Percentiles rank a stretch among this genome's conserved stretches.
Evolutionary conservation across 306 rosid species (phyloP).

Genomic region (Inga oerstediana): DNA sequence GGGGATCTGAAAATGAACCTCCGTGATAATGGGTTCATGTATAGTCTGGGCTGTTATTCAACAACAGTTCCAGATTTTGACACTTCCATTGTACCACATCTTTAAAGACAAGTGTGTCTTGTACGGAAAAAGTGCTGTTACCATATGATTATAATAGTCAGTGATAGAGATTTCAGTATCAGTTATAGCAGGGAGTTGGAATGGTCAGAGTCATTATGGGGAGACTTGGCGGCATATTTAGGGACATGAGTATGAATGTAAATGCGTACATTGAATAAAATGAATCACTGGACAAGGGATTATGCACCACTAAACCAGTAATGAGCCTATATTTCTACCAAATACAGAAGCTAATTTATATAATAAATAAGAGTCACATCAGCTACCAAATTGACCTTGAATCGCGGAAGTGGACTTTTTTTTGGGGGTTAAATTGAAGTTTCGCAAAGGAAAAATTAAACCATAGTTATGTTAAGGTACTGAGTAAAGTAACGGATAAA

Average conservation of each 20-base stretch:
- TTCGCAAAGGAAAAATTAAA: background rate
- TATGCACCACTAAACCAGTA: background rate
- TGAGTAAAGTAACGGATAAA: too few species aligned
- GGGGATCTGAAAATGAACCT: background rate
- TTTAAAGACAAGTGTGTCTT: background rate
- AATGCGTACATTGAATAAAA: background rate
- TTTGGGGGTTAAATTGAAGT: background rate
- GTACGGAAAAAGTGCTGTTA: background rate
- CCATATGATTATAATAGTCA: background rate
- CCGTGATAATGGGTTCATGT: background rate
- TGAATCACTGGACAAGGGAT: background rate
- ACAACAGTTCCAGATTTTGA: background rate
- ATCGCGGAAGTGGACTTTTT: conserved; percentile 6
- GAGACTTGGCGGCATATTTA: background rate
- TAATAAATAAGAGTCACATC: conserved; percentile 7
- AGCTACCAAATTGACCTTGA: conserved; percentile 5
- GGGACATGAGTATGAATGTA: background rate
- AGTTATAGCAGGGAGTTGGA: background rate
- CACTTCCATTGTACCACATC: background rate
- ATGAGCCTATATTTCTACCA: conserved; percentile 23
- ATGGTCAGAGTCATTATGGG: background rate
- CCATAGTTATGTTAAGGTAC: background rate
- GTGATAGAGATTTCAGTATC: background rate
- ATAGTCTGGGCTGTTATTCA: background rate
- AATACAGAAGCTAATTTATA: background rate